Conservation (phyloP, 306 rosid species). For the Trifolium dubium region DNA sequence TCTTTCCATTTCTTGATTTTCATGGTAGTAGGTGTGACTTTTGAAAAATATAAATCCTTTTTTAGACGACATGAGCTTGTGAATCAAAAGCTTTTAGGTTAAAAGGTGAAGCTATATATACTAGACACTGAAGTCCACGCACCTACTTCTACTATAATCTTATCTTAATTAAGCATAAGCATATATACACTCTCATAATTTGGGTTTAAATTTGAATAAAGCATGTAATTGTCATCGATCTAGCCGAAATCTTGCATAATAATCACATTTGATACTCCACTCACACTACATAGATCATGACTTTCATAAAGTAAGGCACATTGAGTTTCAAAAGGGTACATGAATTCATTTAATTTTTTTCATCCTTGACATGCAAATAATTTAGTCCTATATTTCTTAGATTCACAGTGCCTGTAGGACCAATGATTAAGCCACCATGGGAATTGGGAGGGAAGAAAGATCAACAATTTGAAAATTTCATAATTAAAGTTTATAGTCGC, state of each 20-base stretch:
- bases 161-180: conserved; percentile 5
- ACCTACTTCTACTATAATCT: conserved; percentile 44
- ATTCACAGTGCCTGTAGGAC: conserved; percentile 51
- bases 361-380: conserved; percentile 57
- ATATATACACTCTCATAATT: neutral
- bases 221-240: conserved; percentile 18
- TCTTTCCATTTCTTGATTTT: conserved; percentile 39
- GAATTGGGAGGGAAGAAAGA: conserved; percentile 50
- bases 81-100: conserved; percentile 77
- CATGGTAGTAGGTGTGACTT: conserved; percentile 47
- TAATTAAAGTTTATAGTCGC: conserved; percentile 19
- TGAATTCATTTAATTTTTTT: conserved; percentile 39
- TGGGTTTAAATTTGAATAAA: conserved; percentile 30
- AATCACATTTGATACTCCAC: conserved; percentile 44
- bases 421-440: conserved; percentile 31
- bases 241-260: conserved; percentile 36
- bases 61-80: conserved; percentile 51
- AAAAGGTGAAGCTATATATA: conserved; percentile 60
- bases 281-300: conserved; percentile 12
- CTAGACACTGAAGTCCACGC: conserved; percentile 85
- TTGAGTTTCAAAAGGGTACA: conserved; percentile 41
- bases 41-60: conserved; percentile 44
- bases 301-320: conserved; percentile 49
- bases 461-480: conserved; percentile 47
- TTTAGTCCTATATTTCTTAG: conserved; percentile 13